These are phyloP conservation scores for Leptographium galeiforme DNA, from an alignment of 2,329 filamentous ascomycete genomes.

Conservation along the genomic window DNA sequence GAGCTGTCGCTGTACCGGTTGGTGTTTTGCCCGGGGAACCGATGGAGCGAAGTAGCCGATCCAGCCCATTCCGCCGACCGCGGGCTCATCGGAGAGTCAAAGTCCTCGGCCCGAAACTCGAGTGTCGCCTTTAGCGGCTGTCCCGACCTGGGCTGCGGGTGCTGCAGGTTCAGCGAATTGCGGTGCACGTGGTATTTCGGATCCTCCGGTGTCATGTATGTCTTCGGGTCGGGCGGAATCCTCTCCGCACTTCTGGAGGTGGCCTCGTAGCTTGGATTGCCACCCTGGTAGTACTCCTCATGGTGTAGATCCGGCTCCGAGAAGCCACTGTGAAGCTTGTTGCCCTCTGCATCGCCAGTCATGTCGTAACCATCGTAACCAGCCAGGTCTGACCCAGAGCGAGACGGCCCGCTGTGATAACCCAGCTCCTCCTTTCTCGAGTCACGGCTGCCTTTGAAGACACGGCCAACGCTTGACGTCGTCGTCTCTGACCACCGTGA, in stretches of 20 bases:
- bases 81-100: constrained; percentile 46
- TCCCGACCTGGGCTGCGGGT: constrained; percentile 64
- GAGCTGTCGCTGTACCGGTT: constrained; percentile 37
- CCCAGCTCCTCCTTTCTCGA: constrained; percentile 39
- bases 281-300: constrained; percentile 9
- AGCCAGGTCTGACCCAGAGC: constrained; percentile 63
- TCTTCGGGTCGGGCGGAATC: constrained; percentile 31
- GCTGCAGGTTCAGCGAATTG: constrained; percentile 66
- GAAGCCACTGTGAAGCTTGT: constrained; percentile 45
- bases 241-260: background rate
- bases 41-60: constrained; percentile 44
- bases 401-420: constrained; percentile 37
- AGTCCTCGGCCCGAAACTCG: constrained; percentile 57
- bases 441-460: constrained; percentile 55
- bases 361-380: constrained; percentile 52
- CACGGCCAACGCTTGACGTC: constrained; percentile 69
- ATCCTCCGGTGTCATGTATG: constrained; percentile 47
- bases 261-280: background rate
- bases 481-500: constrained; percentile 97
- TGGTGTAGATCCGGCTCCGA: constrained; percentile 35
- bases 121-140: constrained; percentile 62
- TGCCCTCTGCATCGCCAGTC: constrained; percentile 39
- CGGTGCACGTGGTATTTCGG: constrained; percentile 74
- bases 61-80: constrained; percentile 49
- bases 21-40: constrained; percentile 31